Evolutionary conservation across 768 basidiomycete genomes (phyloP).

Genomic region (Rubroboletus satanas): DNA sequence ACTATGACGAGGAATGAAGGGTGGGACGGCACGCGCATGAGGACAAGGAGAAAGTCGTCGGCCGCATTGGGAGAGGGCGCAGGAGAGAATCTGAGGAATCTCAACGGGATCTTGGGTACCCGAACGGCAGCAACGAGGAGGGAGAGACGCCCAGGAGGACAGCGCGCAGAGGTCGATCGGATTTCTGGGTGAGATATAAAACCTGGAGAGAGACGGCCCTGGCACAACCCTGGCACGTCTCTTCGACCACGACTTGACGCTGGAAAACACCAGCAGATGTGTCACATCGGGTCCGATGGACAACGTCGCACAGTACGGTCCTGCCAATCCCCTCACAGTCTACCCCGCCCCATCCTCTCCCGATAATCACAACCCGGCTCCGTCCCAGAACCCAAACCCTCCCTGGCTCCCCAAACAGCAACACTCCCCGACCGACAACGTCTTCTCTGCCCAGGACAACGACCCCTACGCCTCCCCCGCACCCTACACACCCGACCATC

Average conservation of each 20-base stretch:
- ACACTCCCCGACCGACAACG: slow-evolving; percentile 25
- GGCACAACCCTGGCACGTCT: slow-evolving; percentile 30
- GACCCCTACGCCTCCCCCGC: slow-evolving; percentile 31
- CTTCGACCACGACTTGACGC: slow-evolving; percentile 26
- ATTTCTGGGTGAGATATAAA: slow-evolving; percentile 27
- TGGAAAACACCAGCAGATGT: slow-evolving; percentile 30
- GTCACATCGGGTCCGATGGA: slow-evolving; percentile 36
- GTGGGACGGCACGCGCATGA: slow-evolving; percentile 1
- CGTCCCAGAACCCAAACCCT: slow-evolving; percentile 16
- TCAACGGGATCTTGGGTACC: slow-evolving; percentile 7
- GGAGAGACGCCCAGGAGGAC: slow-evolving; percentile 11
- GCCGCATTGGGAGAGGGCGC: slow-evolving; percentile 10
- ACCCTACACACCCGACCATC: slow-evolving; percentile 23
- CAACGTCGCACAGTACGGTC: slow-evolving; percentile 33
- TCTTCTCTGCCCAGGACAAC: slow-evolving; percentile 38
- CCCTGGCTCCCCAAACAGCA: slow-evolving; percentile 24
- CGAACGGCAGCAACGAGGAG: slow-evolving; percentile 14
- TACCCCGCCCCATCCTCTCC: slow-evolving; percentile 29
- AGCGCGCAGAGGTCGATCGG: slow-evolving; percentile 18
- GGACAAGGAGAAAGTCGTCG: slow-evolving; percentile 27
- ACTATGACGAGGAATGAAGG: slow-evolving; percentile 20
- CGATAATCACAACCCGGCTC: slow-evolving; percentile 25
- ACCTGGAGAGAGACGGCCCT: slow-evolving; percentile 23
- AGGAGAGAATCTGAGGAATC: slow-evolving; percentile 9
- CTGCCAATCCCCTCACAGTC: slow-evolving; percentile 28